Percentiles rank a stretch among this genome's conserved stretches.
These are phyloP conservation scores for Boletus sp. DNA, from an alignment of 768 basidiomycete species.

Conservation along the genomic window DNA sequence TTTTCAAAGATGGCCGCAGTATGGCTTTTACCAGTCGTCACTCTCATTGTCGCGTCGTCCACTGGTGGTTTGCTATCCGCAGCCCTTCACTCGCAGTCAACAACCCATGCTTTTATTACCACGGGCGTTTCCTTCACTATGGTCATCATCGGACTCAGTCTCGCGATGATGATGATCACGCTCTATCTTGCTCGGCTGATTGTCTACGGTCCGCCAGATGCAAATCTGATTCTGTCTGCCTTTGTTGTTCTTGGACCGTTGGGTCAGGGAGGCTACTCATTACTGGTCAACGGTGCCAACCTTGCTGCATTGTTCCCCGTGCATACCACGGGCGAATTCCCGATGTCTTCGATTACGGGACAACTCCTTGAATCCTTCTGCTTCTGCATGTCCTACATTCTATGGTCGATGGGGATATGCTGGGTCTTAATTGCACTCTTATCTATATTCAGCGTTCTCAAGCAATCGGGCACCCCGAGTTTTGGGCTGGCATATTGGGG, in stretches of 20 bases:
- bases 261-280: slow-evolving; percentile 50
- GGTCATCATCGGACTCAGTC: slow-evolving; percentile 44
- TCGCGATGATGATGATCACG: slow-evolving; percentile 50
- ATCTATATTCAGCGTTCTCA: slow-evolving; percentile 36
- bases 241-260: slow-evolving; percentile 54
- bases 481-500: slow-evolving; percentile 56
- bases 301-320: slow-evolving; percentile 36
- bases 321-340: slow-evolving; percentile 31
- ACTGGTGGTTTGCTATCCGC: slow-evolving; percentile 46
- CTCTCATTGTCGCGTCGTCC: slow-evolving; percentile 53
- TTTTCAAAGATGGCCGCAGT: slow-evolving; percentile 41
- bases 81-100: slow-evolving; percentile 37
- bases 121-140: slow-evolving; percentile 43
- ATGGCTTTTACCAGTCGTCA: slow-evolving; percentile 53
- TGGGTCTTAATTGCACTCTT: slow-evolving; percentile 48
- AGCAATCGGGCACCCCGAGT: slow-evolving; percentile 31
- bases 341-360: slow-evolving; percentile 35
- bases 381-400: slow-evolving; percentile 44
- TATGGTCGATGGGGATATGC: slow-evolving; percentile 57
- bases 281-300: slow-evolving; percentile 41
- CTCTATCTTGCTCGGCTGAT: slow-evolving; percentile 46
- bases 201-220: slow-evolving; percentile 40
- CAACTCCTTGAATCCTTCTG: slow-evolving; percentile 43
- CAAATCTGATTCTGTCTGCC: slow-evolving; percentile 39
- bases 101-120: slow-evolving; percentile 41